Base-by-base conservation (phyloP, 805 yeast species). In the Teunomyces funiuensis region DNA sequence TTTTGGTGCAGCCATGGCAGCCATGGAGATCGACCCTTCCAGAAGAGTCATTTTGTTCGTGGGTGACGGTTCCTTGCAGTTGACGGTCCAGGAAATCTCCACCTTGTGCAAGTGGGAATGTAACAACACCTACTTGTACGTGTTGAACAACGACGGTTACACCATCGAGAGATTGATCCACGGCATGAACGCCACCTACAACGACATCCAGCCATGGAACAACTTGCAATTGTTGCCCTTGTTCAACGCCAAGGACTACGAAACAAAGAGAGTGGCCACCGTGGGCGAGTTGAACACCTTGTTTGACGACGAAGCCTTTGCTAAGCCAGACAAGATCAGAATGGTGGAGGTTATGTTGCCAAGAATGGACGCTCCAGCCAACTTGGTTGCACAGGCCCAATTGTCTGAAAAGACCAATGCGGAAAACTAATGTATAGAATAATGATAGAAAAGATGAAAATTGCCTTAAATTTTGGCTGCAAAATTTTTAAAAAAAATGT, bases 1-100 rank as follows among this genome's bases (percentile, higher is more conserved):
- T 6, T 52, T 56, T 28, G 69, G 69, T 28, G 69, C 69, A 6
- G 65, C 52, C 1, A 51, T 52, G 41, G 69, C 68, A 9, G 65
- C 67, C 13, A 57, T 57, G 40, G 69, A 63, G 30, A 36, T 55
- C 29, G 65, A 55, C 39, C 65, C 66, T 9, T 33, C 41, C 26
- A 43, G 41, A 27, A 44, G 57, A 42, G 57, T 53, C n/a, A 48
- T 53, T 28, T 42, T 53, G 29, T 53, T 53, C 28, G 51, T 52
- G 15, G 57, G 57, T 26, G 57, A 53, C 37, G 57, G 57, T 22
- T 53, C 57, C 13, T 43, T 53, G 30, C 57, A 53, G 38, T 52
- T 53, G 52, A 53, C 57, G n/a, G 56, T 50, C n/a, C 54, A 50
- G 38, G 57, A 51, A 42, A 50, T 53, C 34, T 52, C 56, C 33